Base-by-base conservation (phyloP, 768 basidiomycete genomes). In the Boletus reticuloceps region DNA sequence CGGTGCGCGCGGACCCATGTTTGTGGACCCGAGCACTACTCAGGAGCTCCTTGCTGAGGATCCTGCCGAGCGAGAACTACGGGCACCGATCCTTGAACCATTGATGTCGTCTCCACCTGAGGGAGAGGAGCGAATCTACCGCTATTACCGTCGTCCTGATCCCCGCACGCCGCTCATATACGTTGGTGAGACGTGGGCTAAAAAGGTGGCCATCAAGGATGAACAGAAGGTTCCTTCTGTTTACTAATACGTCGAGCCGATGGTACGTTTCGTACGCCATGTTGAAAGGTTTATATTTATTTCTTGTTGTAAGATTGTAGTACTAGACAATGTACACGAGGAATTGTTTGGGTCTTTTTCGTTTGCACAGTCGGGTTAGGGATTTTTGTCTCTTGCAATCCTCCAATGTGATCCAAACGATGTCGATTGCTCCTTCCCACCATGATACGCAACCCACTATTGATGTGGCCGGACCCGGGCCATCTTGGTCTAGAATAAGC, bases 171-270 rank as follows among this genome's bases (percentile, higher is more conserved):
- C 1, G 6, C 29, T 1, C n/a, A 56, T 69, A 16, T 67, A 59
- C 12, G 65, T 68, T 8, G 63, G 63, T 2, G 55, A 61, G 7
- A 67, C 54, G 6, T 63, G 60, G 65, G 53, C 22, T 12, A 57
- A 48, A 16, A 67, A 55, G 47, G 47, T 64, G n/a, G 45, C 11
- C 4, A 19, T 52, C 11, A 53, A 31, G 48, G 34, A 32, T 11
- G 22, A 38, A 16, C 25, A 29, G 6, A 20, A 52, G 1, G 34
- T 43, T 43, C 12, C 4, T 11, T 32, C 29, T 39, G 38, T 39
- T 19, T 9, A 39, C 8, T 39, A 10, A 19, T 19, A 36, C 34
- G 5, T 14, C 14, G 34, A 4, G 29, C 2, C 29, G 8, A 12
- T 36, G 34, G 34, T 14, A 29, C 29, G 14, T 36, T 36, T 36